Evolutionary conservation across 768 basidiomycete genomes (phyloP).

Genomic region (Tricholoma hemisulphureum): DNA sequence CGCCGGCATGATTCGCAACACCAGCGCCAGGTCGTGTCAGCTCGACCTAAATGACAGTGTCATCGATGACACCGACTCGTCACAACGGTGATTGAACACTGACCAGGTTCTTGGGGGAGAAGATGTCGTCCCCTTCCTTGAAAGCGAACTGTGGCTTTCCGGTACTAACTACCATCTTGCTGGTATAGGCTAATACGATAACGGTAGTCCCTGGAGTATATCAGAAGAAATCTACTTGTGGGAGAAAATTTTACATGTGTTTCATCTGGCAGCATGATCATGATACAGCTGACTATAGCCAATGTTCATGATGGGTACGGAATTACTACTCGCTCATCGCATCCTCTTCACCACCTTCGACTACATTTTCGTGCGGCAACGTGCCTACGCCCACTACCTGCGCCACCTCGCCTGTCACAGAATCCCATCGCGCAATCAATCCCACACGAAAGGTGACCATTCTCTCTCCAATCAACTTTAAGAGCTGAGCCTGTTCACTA

Average conservation of each 20-base stretch:
- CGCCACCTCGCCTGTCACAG: conserved; percentile 60
- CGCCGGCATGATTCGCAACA: conserved; percentile 64
- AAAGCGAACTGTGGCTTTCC: conserved; percentile 48
- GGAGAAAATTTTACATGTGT: too few relatives aligned
- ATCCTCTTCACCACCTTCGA: conserved; percentile 33
- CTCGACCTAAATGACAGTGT: conserved; percentile 37
- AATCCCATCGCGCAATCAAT: conserved; percentile 73
- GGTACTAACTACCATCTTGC: conserved; percentile 21
- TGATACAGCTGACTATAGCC: too few relatives aligned
- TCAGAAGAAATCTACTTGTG: too few relatives aligned
- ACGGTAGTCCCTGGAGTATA: too few relatives aligned
- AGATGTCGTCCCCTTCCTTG: conserved; percentile 55
- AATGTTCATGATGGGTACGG: too few relatives aligned
- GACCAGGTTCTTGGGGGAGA: conserved; percentile 69
- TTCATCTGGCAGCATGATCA: too few relatives aligned
- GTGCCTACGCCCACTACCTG: conserved; percentile 51
- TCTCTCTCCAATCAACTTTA: conserved; percentile 88
- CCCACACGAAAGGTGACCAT: conserved; percentile 82
- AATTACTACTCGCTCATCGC: conserved; percentile 51
- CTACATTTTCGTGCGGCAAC: conserved; percentile 33
- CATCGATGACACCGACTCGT: not conserved
- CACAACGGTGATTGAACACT: conserved; percentile 5
- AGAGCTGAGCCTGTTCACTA: conserved; percentile 84
- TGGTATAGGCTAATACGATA: too few relatives aligned
- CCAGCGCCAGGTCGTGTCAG: conserved; percentile 67